Conservation (phyloP, 805 yeast species). For the Yamadazyma tumulicola region DNA sequence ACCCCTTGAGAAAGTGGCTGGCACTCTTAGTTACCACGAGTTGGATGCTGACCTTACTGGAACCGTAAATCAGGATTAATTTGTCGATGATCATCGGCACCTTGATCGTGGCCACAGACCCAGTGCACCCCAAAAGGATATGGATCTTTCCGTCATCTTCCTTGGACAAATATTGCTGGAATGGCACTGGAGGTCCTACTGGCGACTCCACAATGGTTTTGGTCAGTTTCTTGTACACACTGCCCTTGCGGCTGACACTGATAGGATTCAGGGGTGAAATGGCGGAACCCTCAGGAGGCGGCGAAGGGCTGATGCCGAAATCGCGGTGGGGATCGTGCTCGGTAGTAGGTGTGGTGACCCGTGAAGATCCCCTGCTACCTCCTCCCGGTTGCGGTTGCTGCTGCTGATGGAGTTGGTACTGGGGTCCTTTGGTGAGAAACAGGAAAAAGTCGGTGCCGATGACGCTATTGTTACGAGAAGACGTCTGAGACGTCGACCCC, state of each 20-base stretch:
- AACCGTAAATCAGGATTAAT: slow-evolving; percentile 72
- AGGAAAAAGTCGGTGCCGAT: slow-evolving; percentile 11
- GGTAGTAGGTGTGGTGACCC: slow-evolving; percentile 11
- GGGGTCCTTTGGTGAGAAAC: slow-evolving; percentile 10
- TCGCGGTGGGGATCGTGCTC: slow-evolving; percentile 4
- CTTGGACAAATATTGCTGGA: slow-evolving; percentile 65
- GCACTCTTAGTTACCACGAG: slow-evolving; percentile 83
- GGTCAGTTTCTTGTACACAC: slow-evolving; percentile 28
- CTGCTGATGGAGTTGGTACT: background rate
- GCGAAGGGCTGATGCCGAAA: slow-evolving; percentile 15
- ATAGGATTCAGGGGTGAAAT: slow-evolving; percentile 17
- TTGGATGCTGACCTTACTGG: slow-evolving; percentile 71
- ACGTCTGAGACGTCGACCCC: slow-evolving; percentile 2
- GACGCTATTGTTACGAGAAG: slow-evolving; percentile 12
- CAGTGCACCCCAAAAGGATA: slow-evolving; percentile 87
- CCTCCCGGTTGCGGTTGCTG: too few relatives aligned
- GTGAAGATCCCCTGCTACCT: slow-evolving; percentile 7
- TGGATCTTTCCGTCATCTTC: slow-evolving; percentile 85
- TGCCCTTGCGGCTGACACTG: slow-evolving; percentile 13
- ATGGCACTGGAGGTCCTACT: slow-evolving; percentile 66
- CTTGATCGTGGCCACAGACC: slow-evolving; percentile 95
- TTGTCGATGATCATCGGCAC: slow-evolving; percentile 87
- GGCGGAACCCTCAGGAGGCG: slow-evolving; percentile 12
- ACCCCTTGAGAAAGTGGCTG: slow-evolving; percentile 60
- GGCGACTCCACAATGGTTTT: slow-evolving; percentile 57